phyloP scores from a whole-genome alignment of 805 yeast genomes.

The Teunomyces gatunensis region DNA sequence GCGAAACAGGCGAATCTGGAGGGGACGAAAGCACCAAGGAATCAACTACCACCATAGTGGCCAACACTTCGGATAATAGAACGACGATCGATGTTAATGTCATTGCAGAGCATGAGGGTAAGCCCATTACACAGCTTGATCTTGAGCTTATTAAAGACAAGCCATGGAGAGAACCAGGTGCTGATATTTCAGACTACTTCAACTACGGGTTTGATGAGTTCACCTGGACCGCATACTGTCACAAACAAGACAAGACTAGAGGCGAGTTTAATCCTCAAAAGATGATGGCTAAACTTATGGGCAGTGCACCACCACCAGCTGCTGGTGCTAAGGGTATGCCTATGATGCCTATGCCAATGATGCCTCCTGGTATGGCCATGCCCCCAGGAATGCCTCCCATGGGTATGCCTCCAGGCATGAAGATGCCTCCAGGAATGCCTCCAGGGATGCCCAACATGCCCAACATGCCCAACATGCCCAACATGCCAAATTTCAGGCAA shows the following conservation, averaged over 20 bases:
- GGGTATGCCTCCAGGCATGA: conserved; percentile 5
- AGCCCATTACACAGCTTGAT: conserved; percentile 77
- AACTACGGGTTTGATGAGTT: conserved; percentile 96
- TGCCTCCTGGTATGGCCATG: conserved; percentile 16
- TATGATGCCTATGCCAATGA: conserved; percentile 23
- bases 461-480: conserved; percentile 21
- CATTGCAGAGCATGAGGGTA: conserved; percentile 73
- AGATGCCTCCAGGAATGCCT: conserved; percentile 15
- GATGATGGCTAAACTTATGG: conserved; percentile 61
- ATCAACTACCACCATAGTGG: conserved; percentile 36
- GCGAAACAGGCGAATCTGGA: conserved; percentile 27
- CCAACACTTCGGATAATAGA: conserved; percentile 32
- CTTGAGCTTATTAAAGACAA: conserved; percentile 83
- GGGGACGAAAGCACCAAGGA: conserved; percentile 20
- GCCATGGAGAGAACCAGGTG: conserved; percentile 99
- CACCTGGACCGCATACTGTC: conserved; percentile 91
- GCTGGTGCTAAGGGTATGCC: conserved; percentile 11
- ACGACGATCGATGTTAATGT: conserved; percentile 63
- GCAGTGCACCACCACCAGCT: conserved; percentile 24
- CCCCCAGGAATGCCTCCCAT: conserved; percentile 12
- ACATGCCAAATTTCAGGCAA: conserved; percentile 15
- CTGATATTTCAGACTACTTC: conserved; percentile 90
- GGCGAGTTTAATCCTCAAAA: conserved; percentile 82
- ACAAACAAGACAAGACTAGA: conserved; percentile 78
- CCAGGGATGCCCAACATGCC: conserved; percentile 19